phyloP scores from a whole-genome alignment of 2,329 filamentous ascomycete genomes.

The Nothophaeocryptopus gaeumannii region DNA sequence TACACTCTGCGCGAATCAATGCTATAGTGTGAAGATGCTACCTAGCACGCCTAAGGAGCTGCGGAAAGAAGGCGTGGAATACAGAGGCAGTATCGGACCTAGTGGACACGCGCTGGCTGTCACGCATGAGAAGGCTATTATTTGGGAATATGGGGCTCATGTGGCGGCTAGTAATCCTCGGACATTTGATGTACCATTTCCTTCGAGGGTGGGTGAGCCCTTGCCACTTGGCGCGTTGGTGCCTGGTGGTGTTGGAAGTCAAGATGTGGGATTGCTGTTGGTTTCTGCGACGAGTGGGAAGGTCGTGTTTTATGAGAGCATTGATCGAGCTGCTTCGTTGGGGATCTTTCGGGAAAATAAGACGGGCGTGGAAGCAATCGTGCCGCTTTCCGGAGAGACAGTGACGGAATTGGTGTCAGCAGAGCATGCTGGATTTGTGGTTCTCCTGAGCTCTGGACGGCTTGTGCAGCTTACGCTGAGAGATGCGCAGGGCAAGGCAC shows the following conservation, averaged over 20 bases:
- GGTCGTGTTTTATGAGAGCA: slow-evolving; percentile 92
- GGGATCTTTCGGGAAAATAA: slow-evolving; percentile 79
- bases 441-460: slow-evolving; percentile 80
- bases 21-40: slow-evolving; percentile 81
- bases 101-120: slow-evolving; percentile 63
- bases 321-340: slow-evolving; percentile 81
- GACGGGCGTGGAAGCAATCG: slow-evolving; percentile 71
- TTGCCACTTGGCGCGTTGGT: slow-evolving; percentile 82
- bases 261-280: slow-evolving; percentile 80
- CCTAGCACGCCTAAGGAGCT: slow-evolving; percentile 78
- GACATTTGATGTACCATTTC: slow-evolving; percentile 73
- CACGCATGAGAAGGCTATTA: slow-evolving; percentile 75
- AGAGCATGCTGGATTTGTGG: slow-evolving; percentile 81
- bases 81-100: slow-evolving; percentile 32
- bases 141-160: slow-evolving; percentile 79
- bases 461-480: slow-evolving; percentile 82
- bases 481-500: slow-evolving; percentile 81
- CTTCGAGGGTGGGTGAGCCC: slow-evolving; percentile 64
- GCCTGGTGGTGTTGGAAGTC: slow-evolving; percentile 70
- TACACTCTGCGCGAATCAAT: slow-evolving; percentile 70
- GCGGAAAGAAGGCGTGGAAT: slow-evolving; percentile 60
- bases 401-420: slow-evolving; percentile 76
- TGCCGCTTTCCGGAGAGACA: slow-evolving; percentile 75
- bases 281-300: slow-evolving; percentile 80
- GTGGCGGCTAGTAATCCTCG: slow-evolving; percentile 70